Conservation (phyloP, 2,329 filamentous ascomycete genomes). For the Lecanosticta acicola region DNA sequence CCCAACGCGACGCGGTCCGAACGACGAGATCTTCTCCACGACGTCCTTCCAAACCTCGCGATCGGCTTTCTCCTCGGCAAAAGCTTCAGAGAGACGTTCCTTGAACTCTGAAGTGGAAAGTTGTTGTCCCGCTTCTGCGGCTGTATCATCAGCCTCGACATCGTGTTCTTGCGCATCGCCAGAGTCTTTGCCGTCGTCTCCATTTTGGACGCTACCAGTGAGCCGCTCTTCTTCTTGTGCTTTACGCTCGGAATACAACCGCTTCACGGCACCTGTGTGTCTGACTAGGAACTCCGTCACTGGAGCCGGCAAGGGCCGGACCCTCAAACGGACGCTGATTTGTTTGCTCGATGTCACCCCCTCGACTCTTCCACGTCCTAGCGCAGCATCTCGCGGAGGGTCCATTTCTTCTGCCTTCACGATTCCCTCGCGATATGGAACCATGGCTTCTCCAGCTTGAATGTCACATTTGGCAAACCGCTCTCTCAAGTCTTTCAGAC, state of each 20-base stretch:
- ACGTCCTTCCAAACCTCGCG: constrained; percentile 71
- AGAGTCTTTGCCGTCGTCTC: constrained; percentile 25
- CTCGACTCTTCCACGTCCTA: constrained; percentile 75
- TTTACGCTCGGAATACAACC: constrained; percentile 66
- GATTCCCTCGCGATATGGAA: constrained; percentile 91
- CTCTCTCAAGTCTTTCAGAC: constrained; percentile 86
- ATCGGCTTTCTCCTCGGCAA: constrained; percentile 67
- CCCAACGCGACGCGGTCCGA: constrained; percentile 77
- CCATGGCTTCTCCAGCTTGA: constrained; percentile 87
- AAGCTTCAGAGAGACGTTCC: constrained; percentile 59
- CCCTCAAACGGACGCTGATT: constrained; percentile 67
- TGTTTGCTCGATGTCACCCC: constrained; percentile 79
- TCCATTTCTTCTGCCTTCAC: constrained; percentile 84
- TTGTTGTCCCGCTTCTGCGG: constrained; percentile 52
- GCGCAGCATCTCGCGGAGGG: constrained; percentile 73
- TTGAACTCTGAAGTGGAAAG: constrained; percentile 73
- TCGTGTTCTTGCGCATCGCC: constrained; percentile 35
- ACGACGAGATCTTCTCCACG: constrained; percentile 78
- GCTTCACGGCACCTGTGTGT: constrained; percentile 72
- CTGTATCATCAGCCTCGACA: constrained; percentile 43
- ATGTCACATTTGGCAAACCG: constrained; percentile 92
- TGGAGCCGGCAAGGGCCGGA: constrained; percentile 68
- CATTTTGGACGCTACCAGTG: constrained; percentile 35
- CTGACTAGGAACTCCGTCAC: constrained; percentile 83
- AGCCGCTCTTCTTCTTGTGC: constrained; percentile 41